Evolutionary conservation across 306 rosid species (phyloP).

Genomic region (Prunus armeniaca): DNA sequence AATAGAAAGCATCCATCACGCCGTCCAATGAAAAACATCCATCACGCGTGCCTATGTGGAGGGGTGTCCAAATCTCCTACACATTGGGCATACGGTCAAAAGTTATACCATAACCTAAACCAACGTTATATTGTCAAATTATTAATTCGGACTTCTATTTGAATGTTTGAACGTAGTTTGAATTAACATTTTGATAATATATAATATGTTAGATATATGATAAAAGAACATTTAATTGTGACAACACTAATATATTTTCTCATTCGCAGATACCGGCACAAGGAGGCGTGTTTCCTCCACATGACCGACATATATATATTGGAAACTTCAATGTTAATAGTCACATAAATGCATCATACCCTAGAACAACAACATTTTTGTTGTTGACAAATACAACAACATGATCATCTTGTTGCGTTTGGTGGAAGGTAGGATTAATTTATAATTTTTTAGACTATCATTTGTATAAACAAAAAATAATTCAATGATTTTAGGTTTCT

Average conservation of each 20-base stretch:
- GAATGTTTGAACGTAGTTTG: too few species aligned
- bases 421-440: too few species aligned
- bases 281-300: slow-evolving; percentile 33
- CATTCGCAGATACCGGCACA: slow-evolving; percentile 32
- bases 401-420: too few species aligned
- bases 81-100: slow-evolving; percentile 40
- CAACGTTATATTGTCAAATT: neutral
- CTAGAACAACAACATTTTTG: too few species aligned
- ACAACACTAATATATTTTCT: neutral
- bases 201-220: neutral
- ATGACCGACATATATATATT: too few species aligned
- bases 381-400: slow-evolving; percentile 7
- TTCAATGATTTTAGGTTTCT: too few species aligned
- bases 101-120: neutral
- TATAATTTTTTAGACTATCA: too few species aligned
- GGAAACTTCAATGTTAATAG: too few species aligned
- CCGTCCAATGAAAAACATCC: slow-evolving; percentile 53
- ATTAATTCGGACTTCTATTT: neutral
- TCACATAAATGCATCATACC: too few species aligned
- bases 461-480: too few species aligned
- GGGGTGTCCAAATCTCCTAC: slow-evolving; percentile 40
- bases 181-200: neutral
- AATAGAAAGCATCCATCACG: neutral
- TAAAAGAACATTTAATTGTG: neutral
- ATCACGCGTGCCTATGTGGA: slow-evolving; percentile 57